Evolutionary conservation across 2,329 filamentous ascomycete species (phyloP).

Genomic region (Orbilia blumenaviensis): DNA sequence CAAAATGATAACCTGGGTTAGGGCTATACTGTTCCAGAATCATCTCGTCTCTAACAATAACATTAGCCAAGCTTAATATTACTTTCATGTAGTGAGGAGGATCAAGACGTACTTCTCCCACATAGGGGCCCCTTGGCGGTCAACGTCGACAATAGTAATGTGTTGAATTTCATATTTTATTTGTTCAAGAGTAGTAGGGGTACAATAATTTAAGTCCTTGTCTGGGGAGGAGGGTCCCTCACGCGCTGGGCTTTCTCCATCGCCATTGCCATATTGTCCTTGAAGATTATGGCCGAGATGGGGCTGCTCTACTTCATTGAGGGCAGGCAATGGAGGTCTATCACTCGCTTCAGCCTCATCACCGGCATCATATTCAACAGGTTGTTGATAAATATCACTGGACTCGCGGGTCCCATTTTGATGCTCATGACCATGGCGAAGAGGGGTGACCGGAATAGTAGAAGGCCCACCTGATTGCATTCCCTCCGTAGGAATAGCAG

Average conservation of each 20-base stretch:
- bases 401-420: not conserved
- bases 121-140: slow-evolving; percentile 10
- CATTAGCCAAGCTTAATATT: not conserved
- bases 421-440: not conserved
- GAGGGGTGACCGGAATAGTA: not conserved
- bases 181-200: not conserved
- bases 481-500: not conserved
- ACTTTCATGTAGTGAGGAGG: not conserved
- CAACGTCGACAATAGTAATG: slow-evolving; percentile 13
- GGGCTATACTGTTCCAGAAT: not conserved
- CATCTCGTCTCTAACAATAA: slow-evolving; percentile 13
- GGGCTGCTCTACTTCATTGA: too few species aligned
- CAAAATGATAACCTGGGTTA: not conserved
- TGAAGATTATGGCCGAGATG: not conserved
- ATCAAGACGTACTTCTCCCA: slow-evolving; percentile 14
- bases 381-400: not conserved
- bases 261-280: not conserved
- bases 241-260: not conserved
- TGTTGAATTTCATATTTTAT: not conserved
- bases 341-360: slow-evolving; percentile 2
- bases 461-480: not conserved
- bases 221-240: not conserved
- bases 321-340: not conserved
- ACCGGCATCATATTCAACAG: slow-evolving; percentile 1
- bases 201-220: not conserved